Base-by-base conservation (phyloP, 2,329 filamentous ascomycete species). In the Colletotrichum costaricense region DNA sequence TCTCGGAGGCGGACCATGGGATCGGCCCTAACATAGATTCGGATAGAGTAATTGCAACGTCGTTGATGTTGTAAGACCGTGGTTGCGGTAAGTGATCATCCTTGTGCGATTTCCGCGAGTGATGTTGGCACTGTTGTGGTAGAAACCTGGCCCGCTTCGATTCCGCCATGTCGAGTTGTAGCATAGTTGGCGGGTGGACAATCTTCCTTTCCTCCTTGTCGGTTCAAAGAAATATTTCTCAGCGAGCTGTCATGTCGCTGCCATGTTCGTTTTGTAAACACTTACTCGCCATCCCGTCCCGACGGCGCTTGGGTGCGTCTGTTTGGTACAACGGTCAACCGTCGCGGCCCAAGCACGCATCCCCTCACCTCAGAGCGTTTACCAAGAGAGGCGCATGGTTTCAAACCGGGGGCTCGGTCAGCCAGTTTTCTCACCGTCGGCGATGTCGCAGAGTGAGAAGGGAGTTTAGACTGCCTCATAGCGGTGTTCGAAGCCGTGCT, bases 21-120 rank as follows among this genome's bases (percentile, higher is more conserved):
- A 56, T 30, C 35, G 68, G 60, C 19, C 70, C 70, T 6, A 58
- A n/a, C 16, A 73, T 65, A 14, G 42, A 56, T 35, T 73, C 70
- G 26, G 70, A 59, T 38, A 73, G 28, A 7, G 60, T 73, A 12
- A 73, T 73, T 24, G 70, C 67, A 26, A 73, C 56, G 7, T 73
- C 70, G 19, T 73, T 70, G 22, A 73, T 70, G 35, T 73, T 73
- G 35, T 62, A 49, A 19, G 67, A 65, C 4, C 59, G 67, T 9
- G 70, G 16, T 26, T 56, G 54, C 24, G 12, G 7, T 14, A 68
- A 28, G 11, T 52, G 11, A 2, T 73, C 67, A n/a, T 73, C 9
- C 5, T 62, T 63, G 22, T 26, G 56, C 9, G 16, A 9, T 19
- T 63, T 69, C 24, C 22, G 52, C 12, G 60, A 59, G 55, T 72